Evolutionary conservation across 106 monocot species (phyloP).

Genomic region (Allium fistulosum): DNA sequence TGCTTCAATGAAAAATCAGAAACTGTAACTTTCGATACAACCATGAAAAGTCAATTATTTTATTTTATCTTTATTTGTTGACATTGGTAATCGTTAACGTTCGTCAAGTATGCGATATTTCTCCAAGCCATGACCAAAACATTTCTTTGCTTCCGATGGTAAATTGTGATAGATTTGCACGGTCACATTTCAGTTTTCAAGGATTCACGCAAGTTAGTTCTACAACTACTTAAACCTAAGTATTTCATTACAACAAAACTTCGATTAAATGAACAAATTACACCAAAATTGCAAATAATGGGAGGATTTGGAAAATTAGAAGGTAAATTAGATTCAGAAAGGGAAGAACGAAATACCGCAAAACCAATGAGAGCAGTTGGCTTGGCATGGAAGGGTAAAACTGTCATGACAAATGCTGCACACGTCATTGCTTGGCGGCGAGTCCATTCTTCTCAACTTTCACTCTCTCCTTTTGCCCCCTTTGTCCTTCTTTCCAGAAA

Average conservation of each 20-base stretch:
- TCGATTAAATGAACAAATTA: background rate
- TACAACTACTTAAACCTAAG: too few relatives aligned
- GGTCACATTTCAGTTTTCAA: too few relatives aligned
- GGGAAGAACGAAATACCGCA: slow-evolving; percentile 26
- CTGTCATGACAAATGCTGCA: slow-evolving; percentile 83
- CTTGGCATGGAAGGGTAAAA: slow-evolving; percentile 68
- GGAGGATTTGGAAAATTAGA: background rate
- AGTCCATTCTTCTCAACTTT: slow-evolving; percentile 24
- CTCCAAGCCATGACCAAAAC: background rate
- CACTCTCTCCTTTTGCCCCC: background rate
- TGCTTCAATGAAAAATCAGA: too few relatives aligned
- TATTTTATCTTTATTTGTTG: too few relatives aligned
- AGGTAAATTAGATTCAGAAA: background rate
- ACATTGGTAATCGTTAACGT: too few relatives aligned
- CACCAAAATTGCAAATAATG: background rate
- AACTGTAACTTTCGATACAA: too few relatives aligned
- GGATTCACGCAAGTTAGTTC: too few relatives aligned
- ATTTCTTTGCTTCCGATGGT: background rate
- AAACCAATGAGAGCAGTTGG: slow-evolving; percentile 89
- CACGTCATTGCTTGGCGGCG: slow-evolving; percentile 64
- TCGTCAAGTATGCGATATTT: background rate
- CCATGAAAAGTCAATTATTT: too few relatives aligned
- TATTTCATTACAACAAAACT: background rate
- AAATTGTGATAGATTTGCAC: too few relatives aligned
- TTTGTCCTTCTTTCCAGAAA: too few relatives aligned